Evolutionary conservation across 495 filamentous ascomycete genomes (phyloP), one percentile per base, ranked within the genome.

Genomic region (Aspergillus homomorphus): DNA sequence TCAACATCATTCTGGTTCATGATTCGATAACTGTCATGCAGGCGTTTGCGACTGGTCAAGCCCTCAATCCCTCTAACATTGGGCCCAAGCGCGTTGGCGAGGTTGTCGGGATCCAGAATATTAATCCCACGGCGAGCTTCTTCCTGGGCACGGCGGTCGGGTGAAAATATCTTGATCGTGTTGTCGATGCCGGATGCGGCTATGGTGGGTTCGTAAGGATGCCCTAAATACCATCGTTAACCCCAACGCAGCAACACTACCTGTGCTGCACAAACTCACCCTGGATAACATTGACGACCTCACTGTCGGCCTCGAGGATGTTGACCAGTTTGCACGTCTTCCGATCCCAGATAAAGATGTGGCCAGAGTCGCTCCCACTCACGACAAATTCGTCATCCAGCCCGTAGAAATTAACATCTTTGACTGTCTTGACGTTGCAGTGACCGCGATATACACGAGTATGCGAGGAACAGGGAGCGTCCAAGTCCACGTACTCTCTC

Each of bases 371-470:
- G 61, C 81, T 84, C 15, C 88, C 88, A 52, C 82, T 86, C 14
- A 90, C 86, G 3, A 91, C 86, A 60, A 89, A 91, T 61, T 90
- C 86, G 62, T 91, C 88, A 48, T 89, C 71, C 51, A 88, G 69
- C 0, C 88, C 88, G 54, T 84, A 88, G 69, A 82, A 91, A 54
- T 89, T 89, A 53, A 87, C 81, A 68, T 91, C 88, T 61, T 91
- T 91, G 53, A 90, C 85, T 0, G 87, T 91, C 60, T 84, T 82
- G 51, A 87, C 77, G 56, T 91, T 91, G 73, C 87, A 89, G 66
- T 89, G 88, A 20, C 87, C 87, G 8, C 75, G 73, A 64, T 88
- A 90, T 38, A 73, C 60, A 26, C 79, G 76, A 0, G 80, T 87
- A 56, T 87, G 83, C 3, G 83, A 66, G 28, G 72, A 77, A 60